phyloP scores from a whole-genome alignment of 2,329 filamentous ascomycete genomes.

The Aureobasidium uvarum region DNA sequence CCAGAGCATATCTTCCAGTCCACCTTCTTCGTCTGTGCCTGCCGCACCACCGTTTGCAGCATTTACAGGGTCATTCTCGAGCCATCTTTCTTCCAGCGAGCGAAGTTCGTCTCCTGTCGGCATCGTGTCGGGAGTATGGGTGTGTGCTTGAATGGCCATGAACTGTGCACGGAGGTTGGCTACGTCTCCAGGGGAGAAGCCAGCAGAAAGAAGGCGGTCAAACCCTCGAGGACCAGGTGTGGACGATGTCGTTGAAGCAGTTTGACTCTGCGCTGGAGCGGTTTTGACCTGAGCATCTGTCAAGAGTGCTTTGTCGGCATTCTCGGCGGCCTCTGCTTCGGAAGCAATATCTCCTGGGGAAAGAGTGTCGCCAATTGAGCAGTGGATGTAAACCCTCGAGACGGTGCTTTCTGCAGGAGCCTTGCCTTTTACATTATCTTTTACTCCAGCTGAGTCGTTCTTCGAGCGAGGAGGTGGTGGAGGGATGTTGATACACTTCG shows the following conservation, averaged over 20 bases:
- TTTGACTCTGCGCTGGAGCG: background rate
- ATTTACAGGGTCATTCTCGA: slow-evolving; percentile 62
- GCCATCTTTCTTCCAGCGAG: slow-evolving; percentile 83
- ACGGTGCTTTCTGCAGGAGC: slow-evolving; percentile 51
- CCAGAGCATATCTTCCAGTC: slow-evolving; percentile 81
- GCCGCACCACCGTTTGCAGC: slow-evolving; percentile 42
- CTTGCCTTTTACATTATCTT: slow-evolving; percentile 63
- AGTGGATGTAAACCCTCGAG: slow-evolving; percentile 81
- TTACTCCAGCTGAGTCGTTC: slow-evolving; percentile 34
- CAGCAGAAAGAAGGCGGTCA: slow-evolving; percentile 75
- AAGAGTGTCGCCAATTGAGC: slow-evolving; percentile 77
- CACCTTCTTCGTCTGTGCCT: slow-evolving; percentile 55
- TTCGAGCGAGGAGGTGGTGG: slow-evolving; percentile 52
- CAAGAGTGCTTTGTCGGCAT: slow-evolving; percentile 42
- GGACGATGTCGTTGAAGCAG: slow-evolving; percentile 42
- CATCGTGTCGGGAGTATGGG: slow-evolving; percentile 85
- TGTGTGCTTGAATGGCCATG: slow-evolving; percentile 74
- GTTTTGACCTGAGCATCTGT: slow-evolving; percentile 38
- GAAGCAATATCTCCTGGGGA: slow-evolving; percentile 65
- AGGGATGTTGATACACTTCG: slow-evolving; percentile 64
- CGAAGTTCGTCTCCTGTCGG: slow-evolving; percentile 73
- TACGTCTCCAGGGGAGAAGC: slow-evolving; percentile 81
- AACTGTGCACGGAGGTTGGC: slow-evolving; percentile 85
- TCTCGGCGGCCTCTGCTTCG: slow-evolving; percentile 55
- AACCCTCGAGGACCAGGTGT: slow-evolving; percentile 71